phyloP scores from a whole-genome alignment of 345 rosid species.

The Ceriops zippeliana region DNA sequence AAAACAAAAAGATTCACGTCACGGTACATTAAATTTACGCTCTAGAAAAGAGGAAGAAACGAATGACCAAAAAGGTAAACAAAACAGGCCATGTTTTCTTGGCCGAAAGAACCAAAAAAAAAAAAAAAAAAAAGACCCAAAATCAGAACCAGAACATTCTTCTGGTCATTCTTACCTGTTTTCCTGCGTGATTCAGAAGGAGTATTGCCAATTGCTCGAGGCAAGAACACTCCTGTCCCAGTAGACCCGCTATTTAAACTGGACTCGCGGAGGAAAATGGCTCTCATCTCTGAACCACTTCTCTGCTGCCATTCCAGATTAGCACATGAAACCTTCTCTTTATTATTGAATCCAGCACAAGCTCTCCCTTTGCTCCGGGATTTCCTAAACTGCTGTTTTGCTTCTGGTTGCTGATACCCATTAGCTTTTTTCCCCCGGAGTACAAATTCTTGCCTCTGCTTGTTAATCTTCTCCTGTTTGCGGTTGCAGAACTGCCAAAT shows the following conservation, averaged over 20 bases:
- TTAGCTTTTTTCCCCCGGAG: background rate
- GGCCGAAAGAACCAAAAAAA: background rate
- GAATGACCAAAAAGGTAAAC: background rate
- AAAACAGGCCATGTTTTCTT: background rate
- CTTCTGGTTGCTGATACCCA: constrained; percentile 6
- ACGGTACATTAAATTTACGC: background rate
- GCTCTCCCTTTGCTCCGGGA: constrained; percentile 23
- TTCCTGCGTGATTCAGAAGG: constrained; percentile 48
- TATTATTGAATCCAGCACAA: constrained; percentile 12
- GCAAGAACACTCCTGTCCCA: constrained; percentile 95
- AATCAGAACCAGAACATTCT: background rate
- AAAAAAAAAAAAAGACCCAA: background rate
- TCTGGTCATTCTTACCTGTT: constrained; percentile 35
- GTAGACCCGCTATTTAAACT: constrained; percentile 46
- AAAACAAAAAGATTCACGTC: too few species aligned
- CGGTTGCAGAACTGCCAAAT: constrained; percentile 33
- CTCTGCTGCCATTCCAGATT: constrained; percentile 30
- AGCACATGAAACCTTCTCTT: constrained; percentile 20
- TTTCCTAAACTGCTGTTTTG: constrained; percentile 15
- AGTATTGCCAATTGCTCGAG: constrained; percentile 40
- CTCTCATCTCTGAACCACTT: constrained; percentile 47
- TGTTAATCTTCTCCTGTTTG: constrained; percentile 41
- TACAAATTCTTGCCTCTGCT: constrained; percentile 16
- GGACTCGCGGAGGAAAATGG: constrained; percentile 55
- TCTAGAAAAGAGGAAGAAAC: background rate